Base-by-base conservation (phyloP, 352 stramenopile genomes). In the Phytophthora nicotianae region DNA sequence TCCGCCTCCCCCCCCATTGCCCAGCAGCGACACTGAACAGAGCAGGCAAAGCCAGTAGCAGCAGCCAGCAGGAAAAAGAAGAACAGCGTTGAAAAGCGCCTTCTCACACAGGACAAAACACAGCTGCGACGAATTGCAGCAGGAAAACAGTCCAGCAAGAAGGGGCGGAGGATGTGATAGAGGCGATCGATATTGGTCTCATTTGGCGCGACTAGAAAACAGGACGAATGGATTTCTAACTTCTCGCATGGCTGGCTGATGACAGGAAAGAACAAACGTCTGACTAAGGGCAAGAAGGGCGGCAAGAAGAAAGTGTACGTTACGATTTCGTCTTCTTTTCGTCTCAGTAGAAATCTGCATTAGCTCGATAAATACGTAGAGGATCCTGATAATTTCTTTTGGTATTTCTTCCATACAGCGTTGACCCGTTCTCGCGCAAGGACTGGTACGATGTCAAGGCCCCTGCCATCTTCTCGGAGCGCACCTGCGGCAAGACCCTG, bases 391-490 rank as follows among this genome's bases (percentile, higher is more conserved):
- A n/a, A n/a, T n/a, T n/a, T n/a, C 17, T 42, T 23, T 17, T 58
- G 23, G 51, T 47, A 26, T 72, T 59, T 46, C 29, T 11, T 55
- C 7, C 33, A 32, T 54, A 53, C 68, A 96, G 86, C 71, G 83
- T 99, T 27, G 98, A 99, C 83, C 98, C 98, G 56, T 99, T 99
- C 87, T 88, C 94, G 47, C 98, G 97, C 64, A 99, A 99, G 92
- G 97, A 96, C 79, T 95, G 87, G 87, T 95, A 95, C 68, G 97
- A 99, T 75, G 90, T 99, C 58, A 97, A 99, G 80, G 98, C 98
- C 53, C 98, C 98, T 45, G 97, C 93, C 64, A 98, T 99, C 74
- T 99, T 99, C 81, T 86, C 88, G 62, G 84, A 95, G 65, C 97
- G 98, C 82, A 98, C 98, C 61, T 96, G 89, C 69, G 97, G 98